Evolutionary conservation across 2,329 filamentous ascomycete species (phyloP), one percentile per base, ranked within the genome.

Genomic region (Xylariaceae sp.): DNA sequence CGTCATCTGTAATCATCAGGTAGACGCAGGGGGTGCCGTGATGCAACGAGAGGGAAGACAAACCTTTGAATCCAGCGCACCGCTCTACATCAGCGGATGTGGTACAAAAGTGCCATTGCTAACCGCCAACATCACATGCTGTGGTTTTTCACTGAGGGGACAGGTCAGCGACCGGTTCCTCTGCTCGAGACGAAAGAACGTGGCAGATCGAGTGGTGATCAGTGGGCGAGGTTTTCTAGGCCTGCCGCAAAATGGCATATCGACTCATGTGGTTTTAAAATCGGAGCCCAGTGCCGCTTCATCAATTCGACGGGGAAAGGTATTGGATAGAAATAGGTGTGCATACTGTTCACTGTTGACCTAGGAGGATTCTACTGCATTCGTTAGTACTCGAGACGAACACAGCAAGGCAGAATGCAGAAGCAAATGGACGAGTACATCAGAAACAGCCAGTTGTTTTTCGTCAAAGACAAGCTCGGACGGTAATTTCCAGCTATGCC

Each of bases 191-290:
- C 15, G 54, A 50, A 57, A 48, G 54, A 49, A 8, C 45, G 53
- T 52, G 49, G 23, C 58, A 51, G 50, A 17, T 58, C 11, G 23
- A 53, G 48, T 69, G 63, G 67, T 67, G 67, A 78, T 96, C 92
- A 96, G 92, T 93, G 89, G 92, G 90, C 91, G 86, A 96, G 92
- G 92, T 96, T 96, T 96, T 95, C 91, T 95, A 96, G 90, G 92
- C 92, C 91, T 96, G 91, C 90, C 91, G 77, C 90, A 90, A 89
- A 83, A 78, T 90, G 91, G 90, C 85, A 88, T 84, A 86, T 92
- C 89, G 75, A 80, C 92, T 91, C 91, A 86, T 85, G 79, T 76
- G 74, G 48, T 72, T 72, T 76, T 72, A 76, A 74, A 70, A 80
- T 80, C 91, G 88, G 92, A 93, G 92, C 92, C 92, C 92, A 96